Conservation (phyloP, 352 stramenopile genomes). For the Globisporangium heterothallicum region DNA sequence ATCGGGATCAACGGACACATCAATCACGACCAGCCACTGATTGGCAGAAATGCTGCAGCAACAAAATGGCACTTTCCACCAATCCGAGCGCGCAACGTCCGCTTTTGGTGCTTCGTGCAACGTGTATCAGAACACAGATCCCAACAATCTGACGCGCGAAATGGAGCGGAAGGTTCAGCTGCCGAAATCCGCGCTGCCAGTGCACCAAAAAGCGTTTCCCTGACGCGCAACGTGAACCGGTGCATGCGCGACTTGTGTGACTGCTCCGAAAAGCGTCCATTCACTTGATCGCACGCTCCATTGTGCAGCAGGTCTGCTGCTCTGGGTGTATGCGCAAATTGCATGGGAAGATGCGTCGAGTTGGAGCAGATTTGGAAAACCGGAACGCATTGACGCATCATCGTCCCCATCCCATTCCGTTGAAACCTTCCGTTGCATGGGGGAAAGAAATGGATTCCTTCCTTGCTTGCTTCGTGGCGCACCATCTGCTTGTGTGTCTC, state of each 20-base stretch:
- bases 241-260: not conserved
- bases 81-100: not conserved
- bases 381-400: not conserved
- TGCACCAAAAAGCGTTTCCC: not conserved
- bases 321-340: not conserved
- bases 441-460: too few species aligned
- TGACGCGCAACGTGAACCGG: not conserved
- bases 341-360: too few species aligned
- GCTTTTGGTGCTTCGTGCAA: conserved; percentile 10
- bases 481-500: not conserved
- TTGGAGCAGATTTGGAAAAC: not conserved
- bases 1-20: too few species aligned
- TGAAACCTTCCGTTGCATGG: not conserved
- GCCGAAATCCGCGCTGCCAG: not conserved
- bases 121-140: not conserved
- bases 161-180: not conserved
- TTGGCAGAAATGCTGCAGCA: not conserved
- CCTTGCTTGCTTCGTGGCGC: too few species aligned
- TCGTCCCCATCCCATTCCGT: not conserved
- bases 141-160: not conserved
- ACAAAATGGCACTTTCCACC: not conserved
- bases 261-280: not conserved
- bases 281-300: not conserved
- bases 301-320: too few species aligned
- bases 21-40: too few species aligned